Evolutionary conservation across 2,329 filamentous ascomycete genomes (phyloP).

Genomic region (Bipolaris sorokiniana): DNA sequence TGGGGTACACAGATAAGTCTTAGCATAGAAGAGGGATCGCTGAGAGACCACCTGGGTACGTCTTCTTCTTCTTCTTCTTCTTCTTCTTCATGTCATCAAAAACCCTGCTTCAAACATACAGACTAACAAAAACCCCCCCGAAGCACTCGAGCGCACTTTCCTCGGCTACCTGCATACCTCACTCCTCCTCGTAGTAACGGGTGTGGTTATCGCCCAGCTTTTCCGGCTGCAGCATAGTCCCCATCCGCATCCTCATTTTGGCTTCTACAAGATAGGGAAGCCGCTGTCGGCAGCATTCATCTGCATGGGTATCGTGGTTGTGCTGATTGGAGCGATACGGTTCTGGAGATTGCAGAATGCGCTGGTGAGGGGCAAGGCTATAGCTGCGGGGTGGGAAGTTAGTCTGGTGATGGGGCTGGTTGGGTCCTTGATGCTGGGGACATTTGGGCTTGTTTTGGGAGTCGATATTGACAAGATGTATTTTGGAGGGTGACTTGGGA

Average conservation of each 20-base stretch:
- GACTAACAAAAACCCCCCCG: neutral
- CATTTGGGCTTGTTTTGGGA: constrained; percentile 27
- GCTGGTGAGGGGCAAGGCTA: constrained; percentile 62
- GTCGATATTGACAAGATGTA: constrained; percentile 27
- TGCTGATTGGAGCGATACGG: constrained; percentile 62
- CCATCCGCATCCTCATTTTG: constrained; percentile 55
- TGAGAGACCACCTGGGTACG: constrained; percentile 64
- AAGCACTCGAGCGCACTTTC: constrained; percentile 77
- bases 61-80: no score
- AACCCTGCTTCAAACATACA: neutral
- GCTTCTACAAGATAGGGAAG: constrained; percentile 66
- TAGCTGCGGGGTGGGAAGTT: constrained; percentile 66
- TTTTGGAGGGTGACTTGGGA: neutral
- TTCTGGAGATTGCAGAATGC: constrained; percentile 68
- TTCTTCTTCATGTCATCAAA: neutral
- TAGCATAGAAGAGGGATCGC: constrained; percentile 57
- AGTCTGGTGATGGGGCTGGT: constrained; percentile 55
- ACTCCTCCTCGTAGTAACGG: constrained; percentile 69
- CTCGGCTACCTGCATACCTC: constrained; percentile 76
- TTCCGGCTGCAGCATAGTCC: constrained; percentile 65
- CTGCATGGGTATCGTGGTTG: constrained; percentile 55
- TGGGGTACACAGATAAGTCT: constrained; percentile 60
- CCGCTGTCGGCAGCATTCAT: constrained; percentile 63
- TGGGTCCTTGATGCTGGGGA: constrained; percentile 39
- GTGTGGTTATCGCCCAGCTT: constrained; percentile 70